A percentile compares a stretch with the other conserved stretches of the same genome.
phyloP scores from a whole-genome alignment of 768 basidiomycete species.

The Erythrobasidium yunnanense region DNA sequence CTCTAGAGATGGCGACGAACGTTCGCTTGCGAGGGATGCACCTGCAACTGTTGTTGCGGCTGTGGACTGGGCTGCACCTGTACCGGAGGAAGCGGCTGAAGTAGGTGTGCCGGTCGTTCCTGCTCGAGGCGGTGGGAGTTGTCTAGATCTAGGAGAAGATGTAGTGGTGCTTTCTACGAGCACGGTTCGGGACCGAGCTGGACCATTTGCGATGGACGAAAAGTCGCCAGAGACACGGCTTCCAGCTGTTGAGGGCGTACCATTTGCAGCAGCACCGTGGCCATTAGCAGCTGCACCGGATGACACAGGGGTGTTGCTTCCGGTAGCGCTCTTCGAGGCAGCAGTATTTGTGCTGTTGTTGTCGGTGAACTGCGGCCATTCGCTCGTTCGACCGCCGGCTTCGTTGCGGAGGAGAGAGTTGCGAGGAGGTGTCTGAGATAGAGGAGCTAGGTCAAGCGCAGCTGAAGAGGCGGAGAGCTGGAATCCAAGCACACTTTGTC shows the following conservation, averaged over 20 bases:
- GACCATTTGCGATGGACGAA: slow-evolving; percentile 4
- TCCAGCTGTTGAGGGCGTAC: slow-evolving; percentile 12
- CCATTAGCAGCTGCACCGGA: neutral
- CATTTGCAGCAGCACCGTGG: slow-evolving; percentile 10
- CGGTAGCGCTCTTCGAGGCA: slow-evolving; percentile 12
- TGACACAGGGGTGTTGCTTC: neutral
- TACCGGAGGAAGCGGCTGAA: neutral
- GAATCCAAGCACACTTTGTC: neutral
- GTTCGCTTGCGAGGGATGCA: slow-evolving; percentile 11
- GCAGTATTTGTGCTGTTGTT: slow-evolving; percentile 39
- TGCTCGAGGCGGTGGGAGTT: slow-evolving; percentile 19
- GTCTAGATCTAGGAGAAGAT: slow-evolving; percentile 13
- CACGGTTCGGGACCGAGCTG: no score
- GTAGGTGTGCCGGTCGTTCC: slow-evolving; percentile 11
- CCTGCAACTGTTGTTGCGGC: slow-evolving; percentile 34
- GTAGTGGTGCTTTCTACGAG: neutral
- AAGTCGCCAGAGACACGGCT: slow-evolving; percentile 16
- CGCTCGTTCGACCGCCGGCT: slow-evolving; percentile 40
- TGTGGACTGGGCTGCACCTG: slow-evolving; percentile 30
- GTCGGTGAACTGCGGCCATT: slow-evolving; percentile 83
- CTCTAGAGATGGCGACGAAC: slow-evolving; percentile 1
- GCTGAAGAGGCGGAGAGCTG: slow-evolving; percentile 79
- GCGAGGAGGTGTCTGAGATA: slow-evolving; percentile 63
- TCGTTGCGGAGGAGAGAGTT: slow-evolving; percentile 25
- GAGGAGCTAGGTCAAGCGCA: slow-evolving; percentile 81